Percentiles rank a stretch among this genome's conserved stretches.
phyloP scores from a whole-genome alignment of 202 grass and related monocot species.

The Schoenoplectus triqueter region DNA sequence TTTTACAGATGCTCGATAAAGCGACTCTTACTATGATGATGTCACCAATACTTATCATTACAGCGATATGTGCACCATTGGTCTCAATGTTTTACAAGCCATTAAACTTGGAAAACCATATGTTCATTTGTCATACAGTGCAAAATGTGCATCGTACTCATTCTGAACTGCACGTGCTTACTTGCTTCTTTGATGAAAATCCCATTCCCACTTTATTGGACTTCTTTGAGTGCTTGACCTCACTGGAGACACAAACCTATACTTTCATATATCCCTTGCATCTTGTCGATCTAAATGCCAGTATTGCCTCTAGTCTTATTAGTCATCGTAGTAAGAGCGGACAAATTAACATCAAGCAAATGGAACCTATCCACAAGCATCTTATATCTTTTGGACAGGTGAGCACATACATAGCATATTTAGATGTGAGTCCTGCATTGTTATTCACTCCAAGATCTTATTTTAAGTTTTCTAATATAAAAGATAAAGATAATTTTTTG shows the following conservation, averaged over 20 bases:
- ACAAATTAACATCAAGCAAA: slow-evolving; percentile 31
- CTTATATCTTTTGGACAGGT: slow-evolving; percentile 45
- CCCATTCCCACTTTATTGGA: slow-evolving; percentile 32
- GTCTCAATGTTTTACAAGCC: slow-evolving; percentile 46
- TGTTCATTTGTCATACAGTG: slow-evolving; percentile 19
- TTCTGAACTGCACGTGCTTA: slow-evolving; percentile 30
- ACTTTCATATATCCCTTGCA: slow-evolving; percentile 40
- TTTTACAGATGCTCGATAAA: slow-evolving; percentile 28
- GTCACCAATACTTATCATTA: neutral
- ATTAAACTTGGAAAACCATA: neutral
- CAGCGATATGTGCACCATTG: slow-evolving; percentile 32
- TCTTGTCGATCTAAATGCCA: slow-evolving; percentile 40
- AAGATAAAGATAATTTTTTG: neutral
- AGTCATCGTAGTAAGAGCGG: slow-evolving; percentile 42
- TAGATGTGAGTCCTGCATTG: neutral
- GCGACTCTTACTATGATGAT: slow-evolving; percentile 15
- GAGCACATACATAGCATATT: neutral
- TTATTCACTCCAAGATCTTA: neutral
- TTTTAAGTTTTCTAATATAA: neutral
- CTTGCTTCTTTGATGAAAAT: slow-evolving; percentile 41
- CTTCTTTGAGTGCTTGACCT: slow-evolving; percentile 39
- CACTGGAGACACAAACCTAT: neutral
- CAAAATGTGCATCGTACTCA: slow-evolving; percentile 31
- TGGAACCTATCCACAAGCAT: slow-evolving; percentile 46
- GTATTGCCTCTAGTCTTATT: slow-evolving; percentile 38